Base-by-base conservation (phyloP, 2,329 filamentous ascomycete species). In the Claviceps humidiphila region DNA sequence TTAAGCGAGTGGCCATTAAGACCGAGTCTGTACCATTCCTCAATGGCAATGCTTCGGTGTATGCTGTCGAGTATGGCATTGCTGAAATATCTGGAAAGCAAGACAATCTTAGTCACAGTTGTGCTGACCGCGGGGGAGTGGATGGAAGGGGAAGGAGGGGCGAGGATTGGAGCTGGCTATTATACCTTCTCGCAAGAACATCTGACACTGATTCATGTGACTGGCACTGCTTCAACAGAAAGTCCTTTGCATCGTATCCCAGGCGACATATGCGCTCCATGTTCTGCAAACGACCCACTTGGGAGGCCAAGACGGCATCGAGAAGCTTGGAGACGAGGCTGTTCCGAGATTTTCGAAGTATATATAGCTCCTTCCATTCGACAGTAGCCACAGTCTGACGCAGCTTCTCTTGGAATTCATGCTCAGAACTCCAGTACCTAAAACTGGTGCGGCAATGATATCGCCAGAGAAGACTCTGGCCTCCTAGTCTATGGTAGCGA, bases 211-310 rank as follows among this genome's bases (percentile, higher is more conserved):
- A 73, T 13, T 84, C 76, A 16, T 75, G 70, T 38, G 76, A 74
- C 11, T 71, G 71, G 55, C 77, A 80, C 63, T 95, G 82, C 52
- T 76, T 73, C 55, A 89, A 61, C 48, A 97, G 75, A 51, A 82
- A 83, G 65, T 96, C 90, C 65, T 96, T 96, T 46, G 85, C 87
- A 70, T 97, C 89, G 61, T 90, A 91, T 0, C 89, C 89, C 60
- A 83, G 74, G 30, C 74, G 71, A 51, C 86, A 81, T 56, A 97
- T 85, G 49, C 76, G 70, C 59, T 85, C 80, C 56, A 89, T 82
- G 60, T 83, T 82, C 52, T 76, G 74, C 53, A 89, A 76, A 20
- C 89, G 82, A 51, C 80, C 75, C 39, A 82, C 76, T 64, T 89
- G 87, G 37, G 78, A 82, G n/a, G 72, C 66, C 51, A 97, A 71